Base-by-base conservation (phyloP, 2,329 filamentous ascomycete genomes). In the Phymatotrichopsis omnivora region DNA sequence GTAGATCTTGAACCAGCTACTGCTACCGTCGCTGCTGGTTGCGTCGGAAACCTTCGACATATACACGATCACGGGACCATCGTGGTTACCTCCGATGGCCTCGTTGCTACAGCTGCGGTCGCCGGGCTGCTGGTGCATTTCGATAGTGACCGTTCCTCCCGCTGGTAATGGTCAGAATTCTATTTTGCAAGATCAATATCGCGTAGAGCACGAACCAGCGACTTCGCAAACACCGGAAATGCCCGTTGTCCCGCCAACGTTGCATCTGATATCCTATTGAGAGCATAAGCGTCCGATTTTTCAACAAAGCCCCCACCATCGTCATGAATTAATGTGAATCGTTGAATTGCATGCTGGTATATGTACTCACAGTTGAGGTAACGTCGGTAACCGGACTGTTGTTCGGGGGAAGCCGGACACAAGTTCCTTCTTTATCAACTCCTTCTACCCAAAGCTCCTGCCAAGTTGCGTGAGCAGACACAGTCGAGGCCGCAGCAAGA, bases 91-190 rank as follows among this genome's bases (percentile, higher is more conserved):
- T 23, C 72, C 72, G 41, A 75, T 72, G 17, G 71, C 72, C 51
- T 72, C 66, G 34, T 62, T 65, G 16, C 54, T 52, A 56, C 70
- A 74, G 23, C 53, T 60, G 32, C 70, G 65, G 55, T 72, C 68
- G 36, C 63, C 63, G 14, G 62, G 62, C 64, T 72, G 68, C 61
- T 67, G 67, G 61, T 76, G 73, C 70, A 76, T 76, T 60, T 76
- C 73, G 6, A 75, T 64, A 0, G 72, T 74, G 11, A 75, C 66
- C 0, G 63, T 69, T 4, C 62, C 61, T 3, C 72, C 71, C 2
- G 55, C 58, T 37, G 10, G 28, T n/a, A 8, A 40, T 29, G 19
- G 40, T 37, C 28, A 17, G 7, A 7, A 16, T 39, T 7, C 36
- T 27, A 27, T 22, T 10, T 8, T 12, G 19, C 24, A 10, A 29